Base-by-base conservation (phyloP, 73 alveolate genomes). In the Tetrahymena thermophila region DNA sequence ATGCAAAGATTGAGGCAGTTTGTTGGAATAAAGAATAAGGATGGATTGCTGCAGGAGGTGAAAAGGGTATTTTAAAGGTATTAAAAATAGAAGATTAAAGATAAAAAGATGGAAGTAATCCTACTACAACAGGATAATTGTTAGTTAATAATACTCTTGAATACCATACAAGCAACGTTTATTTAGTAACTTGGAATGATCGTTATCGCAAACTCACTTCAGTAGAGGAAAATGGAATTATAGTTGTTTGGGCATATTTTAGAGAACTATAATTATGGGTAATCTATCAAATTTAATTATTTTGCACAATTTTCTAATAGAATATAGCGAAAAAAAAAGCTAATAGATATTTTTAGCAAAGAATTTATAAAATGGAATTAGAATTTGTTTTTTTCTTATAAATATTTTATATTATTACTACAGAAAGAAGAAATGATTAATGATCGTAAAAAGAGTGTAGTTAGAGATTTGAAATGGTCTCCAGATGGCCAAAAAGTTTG, bases 341-440 rank as follows among this genome's bases (percentile, higher is more conserved):
- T 3, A 57, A 57, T 1, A 5, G 85, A 57, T 57, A n/a, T n/a
- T n/a, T 16, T 9, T 57, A 16, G 1, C 1, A 1, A 1, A 15
- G 0, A n/a, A 8, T 10, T 10, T 57, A 1, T 8, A 57, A 57
- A 57, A 35, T 93, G 85, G 44, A 50, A 17, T 19, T 15, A 43
- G 16, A 16, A 5, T 14, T 43, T 84, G 28, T 93, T 25, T 93
- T 11, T 71, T 93, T 11, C 17, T 23, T 37, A 10, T 21, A 16
- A 19, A 19, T 57, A 28, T 43, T 15, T 15, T 83, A 13, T 85
- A 35, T 31, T 37, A 34, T 38, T 34, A 21, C 21, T 58, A 34
- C 98, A 99, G 99, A 96, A 96, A 58, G 99, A 99, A 96, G 99
- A 99, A 95, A 99, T 99, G 99, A 98, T 99, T 97, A 99, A 99